These are phyloP conservation scores for Vachellia collinsii DNA, from an alignment of 306 rosid species.

Conservation along the genomic window DNA sequence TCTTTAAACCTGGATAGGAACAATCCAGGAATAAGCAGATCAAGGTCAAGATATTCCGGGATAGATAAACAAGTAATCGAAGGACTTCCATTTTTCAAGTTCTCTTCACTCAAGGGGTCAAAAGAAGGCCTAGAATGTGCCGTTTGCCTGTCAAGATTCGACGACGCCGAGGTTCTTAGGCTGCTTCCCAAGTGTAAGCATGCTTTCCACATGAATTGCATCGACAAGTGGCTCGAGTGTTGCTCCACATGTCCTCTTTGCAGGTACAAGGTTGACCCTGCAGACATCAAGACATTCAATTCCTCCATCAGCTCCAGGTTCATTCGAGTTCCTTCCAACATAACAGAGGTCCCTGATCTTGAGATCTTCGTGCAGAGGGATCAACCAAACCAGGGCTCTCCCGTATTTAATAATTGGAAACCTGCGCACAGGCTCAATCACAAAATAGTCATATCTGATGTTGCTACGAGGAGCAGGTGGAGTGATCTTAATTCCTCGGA, in stretches of 20 bases:
- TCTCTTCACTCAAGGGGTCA: slow-evolving; percentile 60
- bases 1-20: slow-evolving; percentile 20
- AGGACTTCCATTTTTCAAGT: slow-evolving; percentile 69
- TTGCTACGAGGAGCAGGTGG: slow-evolving; percentile 77
- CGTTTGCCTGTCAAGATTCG: slow-evolving; percentile 63
- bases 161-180: slow-evolving; percentile 60
- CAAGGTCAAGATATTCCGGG: slow-evolving; percentile 61
- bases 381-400: slow-evolving; percentile 48
- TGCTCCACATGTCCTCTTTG: slow-evolving; percentile 88
- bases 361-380: slow-evolving; percentile 84
- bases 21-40: slow-evolving; percentile 20
- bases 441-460: slow-evolving; percentile 65
- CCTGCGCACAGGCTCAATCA: slow-evolving; percentile 60
- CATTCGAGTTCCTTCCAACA: slow-evolving; percentile 57
- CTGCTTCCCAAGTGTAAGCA: slow-evolving; percentile 74
- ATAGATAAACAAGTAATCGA: slow-evolving; percentile 69
- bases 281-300: slow-evolving; percentile 44
- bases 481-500: slow-evolving; percentile 85
- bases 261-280: slow-evolving; percentile 47
- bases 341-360: slow-evolving; percentile 59
- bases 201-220: slow-evolving; percentile 53
- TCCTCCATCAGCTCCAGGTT: slow-evolving; percentile 66
- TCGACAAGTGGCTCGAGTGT: slow-evolving; percentile 72
- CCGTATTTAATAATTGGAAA: slow-evolving; percentile 29
- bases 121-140: slow-evolving; percentile 70